A percentile compares a stretch with the other conserved stretches of the same genome.
Conservation (phyloP, 2,329 filamentous ascomycete genomes). For the Neopestalotiopsis sp. region DNA sequence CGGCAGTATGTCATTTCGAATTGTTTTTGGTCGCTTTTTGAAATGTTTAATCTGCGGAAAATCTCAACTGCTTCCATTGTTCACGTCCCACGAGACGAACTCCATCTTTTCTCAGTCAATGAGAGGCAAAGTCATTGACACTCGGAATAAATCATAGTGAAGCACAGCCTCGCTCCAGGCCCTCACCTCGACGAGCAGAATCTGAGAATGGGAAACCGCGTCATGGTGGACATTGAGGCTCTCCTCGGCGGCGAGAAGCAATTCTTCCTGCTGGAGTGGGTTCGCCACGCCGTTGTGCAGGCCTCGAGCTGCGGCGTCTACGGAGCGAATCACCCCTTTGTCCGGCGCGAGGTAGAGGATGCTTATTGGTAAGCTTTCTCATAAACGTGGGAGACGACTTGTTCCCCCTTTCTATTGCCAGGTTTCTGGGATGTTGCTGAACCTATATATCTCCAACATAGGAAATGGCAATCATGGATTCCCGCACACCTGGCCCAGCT, state of each 20-base stretch:
- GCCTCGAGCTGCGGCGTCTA: constrained; percentile 24
- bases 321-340: constrained; percentile 23
- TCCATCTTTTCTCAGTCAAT: no score
- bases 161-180: constrained; percentile 7
- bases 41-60: no score
- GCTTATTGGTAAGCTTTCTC: constrained; percentile 22
- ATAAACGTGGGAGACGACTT: no score
- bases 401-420: neutral
- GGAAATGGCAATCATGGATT: constrained; percentile 15
- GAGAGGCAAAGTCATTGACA: no score
- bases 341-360: constrained; percentile 23
- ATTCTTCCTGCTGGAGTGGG: constrained; percentile 23
- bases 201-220: constrained; percentile 16
- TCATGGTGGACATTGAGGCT: constrained; percentile 6
- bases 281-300: constrained; percentile 23
- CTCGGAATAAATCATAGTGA: no score
- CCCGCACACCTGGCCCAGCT: constrained; percentile 1
- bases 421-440: neutral
- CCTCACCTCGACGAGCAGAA: constrained; percentile 17
- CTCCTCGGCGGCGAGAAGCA: neutral
- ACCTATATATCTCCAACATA: neutral
- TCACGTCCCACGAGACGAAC: no score
- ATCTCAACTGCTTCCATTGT: no score
- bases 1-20: neutral
- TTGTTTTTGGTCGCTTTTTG: neutral